phyloP scores from a whole-genome alignment of 306 rosid species.

The Rubus idaeus region DNA sequence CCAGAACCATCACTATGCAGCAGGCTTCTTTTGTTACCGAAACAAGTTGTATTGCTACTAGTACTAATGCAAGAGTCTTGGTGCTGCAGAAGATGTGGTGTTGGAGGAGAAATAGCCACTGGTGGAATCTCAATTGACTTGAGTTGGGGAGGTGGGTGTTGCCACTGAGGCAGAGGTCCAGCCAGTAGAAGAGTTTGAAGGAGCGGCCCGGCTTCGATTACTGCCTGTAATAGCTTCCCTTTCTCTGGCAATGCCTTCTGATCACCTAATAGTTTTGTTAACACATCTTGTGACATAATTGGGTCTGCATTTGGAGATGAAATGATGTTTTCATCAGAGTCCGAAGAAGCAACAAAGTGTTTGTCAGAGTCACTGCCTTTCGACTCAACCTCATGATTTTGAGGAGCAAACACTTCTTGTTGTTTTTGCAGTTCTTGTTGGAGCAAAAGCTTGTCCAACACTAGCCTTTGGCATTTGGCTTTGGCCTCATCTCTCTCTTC shows the following conservation, averaged over 20 bases:
- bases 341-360: constrained; percentile 38
- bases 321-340: constrained; percentile 47
- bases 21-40: constrained; percentile 44
- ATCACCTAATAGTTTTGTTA: constrained; percentile 30
- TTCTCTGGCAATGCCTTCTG: constrained; percentile 73
- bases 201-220: constrained; percentile 88
- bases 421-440: constrained; percentile 38
- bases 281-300: constrained; percentile 21
- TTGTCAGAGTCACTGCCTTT: constrained; percentile 35
- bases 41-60: constrained; percentile 3
- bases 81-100: constrained; percentile 8
- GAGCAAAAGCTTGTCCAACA: constrained; percentile 50
- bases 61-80: constrained; percentile 24
- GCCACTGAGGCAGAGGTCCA: constrained; percentile 90
- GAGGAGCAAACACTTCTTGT: constrained; percentile 22
- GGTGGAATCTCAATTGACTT: constrained; percentile 72
- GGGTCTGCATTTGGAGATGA: constrained; percentile 35
- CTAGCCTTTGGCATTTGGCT: constrained; percentile 53
- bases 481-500: constrained; percentile 72
- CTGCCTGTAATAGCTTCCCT: constrained; percentile 78
- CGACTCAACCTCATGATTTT: constrained; percentile 32
- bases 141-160: constrained; percentile 83
- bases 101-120: constrained; percentile 47
- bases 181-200: constrained; percentile 77
- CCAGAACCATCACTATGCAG: constrained; percentile 23